Percentiles rank a stretch among this genome's conserved stretches.
Conservation (phyloP, 2,329 filamentous ascomycete genomes). For the Mycosphaerella arachidis region DNA sequence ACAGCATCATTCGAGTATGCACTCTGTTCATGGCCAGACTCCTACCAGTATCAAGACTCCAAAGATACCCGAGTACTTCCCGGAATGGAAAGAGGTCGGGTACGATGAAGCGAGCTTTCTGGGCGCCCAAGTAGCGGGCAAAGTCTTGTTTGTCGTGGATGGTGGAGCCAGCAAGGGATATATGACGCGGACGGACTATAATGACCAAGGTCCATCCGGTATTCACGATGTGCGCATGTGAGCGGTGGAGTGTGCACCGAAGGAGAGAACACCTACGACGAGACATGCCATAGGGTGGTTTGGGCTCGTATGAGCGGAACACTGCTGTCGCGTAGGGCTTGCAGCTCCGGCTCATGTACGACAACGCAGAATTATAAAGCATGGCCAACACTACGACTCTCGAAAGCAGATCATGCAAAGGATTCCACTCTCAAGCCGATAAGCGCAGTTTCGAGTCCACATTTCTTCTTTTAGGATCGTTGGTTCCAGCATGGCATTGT, state of each 20-base stretch:
- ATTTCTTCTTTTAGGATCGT: too few species aligned
- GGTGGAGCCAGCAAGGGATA: constrained; percentile 64
- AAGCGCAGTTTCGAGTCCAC: too few species aligned
- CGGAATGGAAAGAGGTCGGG: constrained; percentile 76
- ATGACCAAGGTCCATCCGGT: constrained; percentile 60
- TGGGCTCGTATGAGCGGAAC: neutral
- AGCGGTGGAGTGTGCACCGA: neutral
- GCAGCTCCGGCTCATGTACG: neutral
- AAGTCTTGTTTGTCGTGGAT: constrained; percentile 66
- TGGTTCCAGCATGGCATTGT: too few species aligned
- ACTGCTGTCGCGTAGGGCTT: neutral
- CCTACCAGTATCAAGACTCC: constrained; percentile 79
- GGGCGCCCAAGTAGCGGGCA: constrained; percentile 80
- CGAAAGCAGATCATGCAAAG: neutral
- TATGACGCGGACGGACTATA: constrained; percentile 64
- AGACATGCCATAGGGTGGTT: neutral
- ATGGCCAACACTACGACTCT: neutral
- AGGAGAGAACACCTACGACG: neutral
- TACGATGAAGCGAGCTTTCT: constrained; percentile 82
- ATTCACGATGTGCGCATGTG: constrained; percentile 52
- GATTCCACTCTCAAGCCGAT: neutral
- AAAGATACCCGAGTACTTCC: constrained; percentile 75
- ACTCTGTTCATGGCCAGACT: constrained; percentile 63
- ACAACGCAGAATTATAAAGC: neutral
- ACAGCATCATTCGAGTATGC: constrained; percentile 32